A percentile compares a stretch with the other conserved stretches of the same genome.
phyloP scores from a whole-genome alignment of 1,284 basidiomycete species.

The Rhodofomes roseus region DNA sequence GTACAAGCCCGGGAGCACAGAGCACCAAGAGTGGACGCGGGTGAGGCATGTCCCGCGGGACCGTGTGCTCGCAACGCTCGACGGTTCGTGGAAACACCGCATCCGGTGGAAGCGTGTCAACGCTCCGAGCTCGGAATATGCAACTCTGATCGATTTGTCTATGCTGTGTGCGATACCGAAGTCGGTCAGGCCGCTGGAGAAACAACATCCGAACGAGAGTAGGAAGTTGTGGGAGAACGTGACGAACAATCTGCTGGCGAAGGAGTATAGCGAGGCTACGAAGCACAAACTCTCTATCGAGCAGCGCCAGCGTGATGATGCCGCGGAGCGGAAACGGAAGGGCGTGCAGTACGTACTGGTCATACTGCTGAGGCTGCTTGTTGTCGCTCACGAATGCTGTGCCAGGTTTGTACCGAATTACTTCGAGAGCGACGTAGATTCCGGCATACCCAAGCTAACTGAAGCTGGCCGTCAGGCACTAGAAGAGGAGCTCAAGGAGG shows the following conservation, averaged over 20 bases:
- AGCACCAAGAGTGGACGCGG: slow-evolving; percentile 79
- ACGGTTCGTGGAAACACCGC: slow-evolving; percentile 85
- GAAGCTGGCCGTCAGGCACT: slow-evolving; percentile 65
- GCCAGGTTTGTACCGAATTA: slow-evolving; percentile 76
- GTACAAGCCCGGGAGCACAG: slow-evolving; percentile 58
- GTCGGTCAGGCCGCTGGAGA: slow-evolving; percentile 75
- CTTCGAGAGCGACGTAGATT: slow-evolving; percentile 71
- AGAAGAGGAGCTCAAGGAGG: slow-evolving; percentile 62
- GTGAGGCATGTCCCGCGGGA: slow-evolving; percentile 87
- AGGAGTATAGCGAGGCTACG: slow-evolving; percentile 89
- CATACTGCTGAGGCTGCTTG: neutral
- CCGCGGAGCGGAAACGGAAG: slow-evolving; percentile 78
- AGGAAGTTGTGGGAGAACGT: slow-evolving; percentile 88
- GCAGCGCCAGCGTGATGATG: slow-evolving; percentile 85
- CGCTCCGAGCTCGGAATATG: slow-evolving; percentile 48
- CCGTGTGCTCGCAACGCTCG: slow-evolving; percentile 76
- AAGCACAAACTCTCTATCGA: slow-evolving; percentile 86
- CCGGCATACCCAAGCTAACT: slow-evolving; percentile 77
- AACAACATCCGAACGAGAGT: slow-evolving; percentile 82
- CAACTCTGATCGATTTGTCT: slow-evolving; percentile 75
- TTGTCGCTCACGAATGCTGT: slow-evolving; percentile 7
- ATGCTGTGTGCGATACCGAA: slow-evolving; percentile 80
- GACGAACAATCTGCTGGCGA: slow-evolving; percentile 70
- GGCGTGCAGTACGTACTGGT: slow-evolving; percentile 64
- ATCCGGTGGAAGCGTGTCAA: slow-evolving; percentile 76